Evolutionary conservation across 2,329 filamentous ascomycete genomes (phyloP).

Genomic region (Cercospora canescens): DNA sequence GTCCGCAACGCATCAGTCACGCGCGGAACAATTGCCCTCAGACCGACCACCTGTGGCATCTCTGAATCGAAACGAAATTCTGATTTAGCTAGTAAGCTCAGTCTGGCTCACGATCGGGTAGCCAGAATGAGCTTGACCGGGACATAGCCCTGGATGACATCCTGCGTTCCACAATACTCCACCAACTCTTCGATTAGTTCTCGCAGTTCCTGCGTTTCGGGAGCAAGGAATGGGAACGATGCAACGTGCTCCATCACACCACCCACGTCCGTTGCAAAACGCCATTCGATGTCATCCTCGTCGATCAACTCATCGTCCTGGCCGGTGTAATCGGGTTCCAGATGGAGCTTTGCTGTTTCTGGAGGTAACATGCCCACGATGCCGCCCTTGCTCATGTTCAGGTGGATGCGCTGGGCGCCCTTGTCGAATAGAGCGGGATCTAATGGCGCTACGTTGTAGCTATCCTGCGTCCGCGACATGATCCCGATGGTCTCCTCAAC

Average conservation of each 20-base stretch:
- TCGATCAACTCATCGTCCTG: not conserved
- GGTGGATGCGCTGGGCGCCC: not conserved
- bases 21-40: not conserved
- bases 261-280: not conserved
- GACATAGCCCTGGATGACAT: not conserved
- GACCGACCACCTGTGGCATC: not conserved
- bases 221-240: not conserved
- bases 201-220: not conserved
- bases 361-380: not conserved
- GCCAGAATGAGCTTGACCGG: not conserved
- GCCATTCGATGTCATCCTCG: not conserved
- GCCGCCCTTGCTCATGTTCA: not conserved
- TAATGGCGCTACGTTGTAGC: not conserved
- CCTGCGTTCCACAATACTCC: not conserved
- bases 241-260: not conserved
- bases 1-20: not conserved
- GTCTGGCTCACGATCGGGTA: not conserved
- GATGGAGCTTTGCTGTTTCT: not conserved
- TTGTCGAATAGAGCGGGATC: not conserved
- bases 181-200: not conserved
- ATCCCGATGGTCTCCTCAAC: not conserved
- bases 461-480: not conserved
- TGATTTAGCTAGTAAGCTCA: no score
- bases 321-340: not conserved
- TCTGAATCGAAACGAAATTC: not conserved